Conservation (phyloP, 495 filamentous ascomycete genomes). For the Achaetomiella virescens region DNA sequence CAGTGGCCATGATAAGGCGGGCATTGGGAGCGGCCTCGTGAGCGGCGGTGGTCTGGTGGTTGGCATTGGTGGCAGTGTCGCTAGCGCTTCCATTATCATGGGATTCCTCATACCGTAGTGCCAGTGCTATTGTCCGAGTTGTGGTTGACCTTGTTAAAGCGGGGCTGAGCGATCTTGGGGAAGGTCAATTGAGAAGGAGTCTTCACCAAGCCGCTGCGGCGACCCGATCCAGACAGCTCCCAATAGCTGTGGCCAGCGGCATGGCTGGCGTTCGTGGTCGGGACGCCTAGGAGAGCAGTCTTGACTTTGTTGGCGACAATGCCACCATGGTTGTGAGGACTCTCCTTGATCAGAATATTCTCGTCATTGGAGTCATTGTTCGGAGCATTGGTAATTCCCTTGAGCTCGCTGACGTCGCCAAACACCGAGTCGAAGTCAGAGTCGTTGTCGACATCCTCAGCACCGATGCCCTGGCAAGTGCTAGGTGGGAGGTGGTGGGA, state of each 20-base stretch:
- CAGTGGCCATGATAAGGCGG: neutral
- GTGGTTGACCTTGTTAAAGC: neutral
- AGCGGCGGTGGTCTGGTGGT: neutral
- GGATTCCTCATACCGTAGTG: conserved; percentile 4
- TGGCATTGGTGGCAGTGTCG: neutral
- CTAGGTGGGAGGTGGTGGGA: neutral
- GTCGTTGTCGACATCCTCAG: neutral
- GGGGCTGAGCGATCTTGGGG: neutral
- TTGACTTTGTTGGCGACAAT: neutral
- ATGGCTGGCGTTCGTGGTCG: neutral
- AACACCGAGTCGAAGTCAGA: conserved; percentile 8
- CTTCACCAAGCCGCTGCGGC: neutral
- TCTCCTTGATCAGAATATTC: neutral
- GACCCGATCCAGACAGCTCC: neutral
- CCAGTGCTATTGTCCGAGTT: neutral
- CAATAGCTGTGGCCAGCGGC: neutral
- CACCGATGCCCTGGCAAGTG: neutral
- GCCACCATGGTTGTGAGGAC: neutral
- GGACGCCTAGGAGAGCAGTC: neutral
- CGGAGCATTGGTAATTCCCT: neutral
- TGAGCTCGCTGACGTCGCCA: neutral
- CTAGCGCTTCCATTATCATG: neutral
- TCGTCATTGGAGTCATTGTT: neutral
- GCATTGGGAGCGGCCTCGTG: neutral
- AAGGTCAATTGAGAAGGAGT: neutral